Percentiles rank a stretch among this genome's conserved stretches.
These are phyloP conservation scores for Acanthochlamys bracteata DNA, from an alignment of 106 monocot genomes.

Conservation along the genomic window DNA sequence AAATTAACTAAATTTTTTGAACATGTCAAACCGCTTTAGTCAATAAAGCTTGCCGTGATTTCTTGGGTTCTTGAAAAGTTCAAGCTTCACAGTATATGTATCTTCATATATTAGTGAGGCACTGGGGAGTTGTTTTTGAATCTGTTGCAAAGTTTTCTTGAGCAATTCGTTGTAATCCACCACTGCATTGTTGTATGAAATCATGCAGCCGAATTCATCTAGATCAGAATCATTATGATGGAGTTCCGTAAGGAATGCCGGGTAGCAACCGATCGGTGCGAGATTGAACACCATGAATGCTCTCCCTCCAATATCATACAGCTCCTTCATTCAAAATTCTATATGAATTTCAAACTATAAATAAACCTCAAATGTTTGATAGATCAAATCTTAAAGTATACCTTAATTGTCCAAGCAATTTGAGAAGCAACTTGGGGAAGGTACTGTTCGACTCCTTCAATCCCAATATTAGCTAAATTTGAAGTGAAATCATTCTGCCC, in stretches of 20 bases:
- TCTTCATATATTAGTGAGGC: conserved; percentile 53
- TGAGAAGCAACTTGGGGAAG: conserved; percentile 60
- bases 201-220: conserved; percentile 57
- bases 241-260: conserved; percentile 45
- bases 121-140: conserved; percentile 12
- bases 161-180: conserved; percentile 47
- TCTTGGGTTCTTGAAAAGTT: conserved; percentile 45
- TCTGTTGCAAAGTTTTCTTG: conserved; percentile 20
- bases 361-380: too few relatives aligned
- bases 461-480: conserved; percentile 39
- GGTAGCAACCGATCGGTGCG: conserved; percentile 73
- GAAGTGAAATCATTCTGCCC: conserved; percentile 85
- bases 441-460: conserved; percentile 36
- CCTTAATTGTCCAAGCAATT: conserved; percentile 60
- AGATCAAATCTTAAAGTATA: conserved; percentile 2
- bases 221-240: conserved; percentile 33
- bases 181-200: conserved; percentile 58
- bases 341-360: too few relatives aligned
- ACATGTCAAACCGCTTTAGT: too few relatives aligned
- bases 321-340: conserved; percentile 36
- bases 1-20: too few relatives aligned
- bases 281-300: conserved; percentile 73
- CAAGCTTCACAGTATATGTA: conserved; percentile 49
- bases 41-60: conserved; percentile 25
- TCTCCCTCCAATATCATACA: conserved; percentile 59